A percentile compares a stretch with the other conserved stretches of the same genome.
Conservation (phyloP, 2,329 filamentous ascomycete species). For the Neophaeococcomyces aloes region DNA sequence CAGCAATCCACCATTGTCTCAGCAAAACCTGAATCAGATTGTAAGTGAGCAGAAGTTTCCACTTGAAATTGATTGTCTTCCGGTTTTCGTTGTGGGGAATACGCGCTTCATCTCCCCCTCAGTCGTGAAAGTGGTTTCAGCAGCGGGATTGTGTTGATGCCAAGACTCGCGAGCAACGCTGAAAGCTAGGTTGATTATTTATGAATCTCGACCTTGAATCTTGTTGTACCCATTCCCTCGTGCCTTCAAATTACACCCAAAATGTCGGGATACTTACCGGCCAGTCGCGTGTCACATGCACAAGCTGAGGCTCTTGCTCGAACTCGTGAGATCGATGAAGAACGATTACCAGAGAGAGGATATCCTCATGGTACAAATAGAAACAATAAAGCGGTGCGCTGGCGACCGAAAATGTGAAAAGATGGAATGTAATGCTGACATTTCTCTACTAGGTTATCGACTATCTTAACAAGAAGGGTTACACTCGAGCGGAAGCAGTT, state of each 20-base stretch:
- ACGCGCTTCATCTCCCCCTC: background rate
- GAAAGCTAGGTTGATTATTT: too few relatives aligned
- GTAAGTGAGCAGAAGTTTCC: slow-evolving; percentile 46
- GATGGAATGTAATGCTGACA: background rate
- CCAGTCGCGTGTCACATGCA: background rate
- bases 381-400: background rate
- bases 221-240: too few relatives aligned
- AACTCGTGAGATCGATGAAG: too few relatives aligned
- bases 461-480: slow-evolving; percentile 91
- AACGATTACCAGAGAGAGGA: too few relatives aligned
- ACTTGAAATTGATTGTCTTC: background rate
- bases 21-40: slow-evolving; percentile 91
- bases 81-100: background rate
- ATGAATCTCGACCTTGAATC: too few relatives aligned
- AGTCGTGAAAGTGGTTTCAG: background rate
- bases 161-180: too few relatives aligned
- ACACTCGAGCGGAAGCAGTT: slow-evolving; percentile 82
- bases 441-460: slow-evolving; percentile 61
- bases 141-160: too few relatives aligned
- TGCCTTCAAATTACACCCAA: too few relatives aligned
- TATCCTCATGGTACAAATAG: background rate
- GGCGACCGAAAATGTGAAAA: background rate
- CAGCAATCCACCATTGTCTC: slow-evolving; percentile 48
- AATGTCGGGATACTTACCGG: background rate
- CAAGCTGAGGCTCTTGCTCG: too few relatives aligned